phyloP scores from a whole-genome alignment of 495 filamentous ascomycete species.

The Neurospora sp. region DNA sequence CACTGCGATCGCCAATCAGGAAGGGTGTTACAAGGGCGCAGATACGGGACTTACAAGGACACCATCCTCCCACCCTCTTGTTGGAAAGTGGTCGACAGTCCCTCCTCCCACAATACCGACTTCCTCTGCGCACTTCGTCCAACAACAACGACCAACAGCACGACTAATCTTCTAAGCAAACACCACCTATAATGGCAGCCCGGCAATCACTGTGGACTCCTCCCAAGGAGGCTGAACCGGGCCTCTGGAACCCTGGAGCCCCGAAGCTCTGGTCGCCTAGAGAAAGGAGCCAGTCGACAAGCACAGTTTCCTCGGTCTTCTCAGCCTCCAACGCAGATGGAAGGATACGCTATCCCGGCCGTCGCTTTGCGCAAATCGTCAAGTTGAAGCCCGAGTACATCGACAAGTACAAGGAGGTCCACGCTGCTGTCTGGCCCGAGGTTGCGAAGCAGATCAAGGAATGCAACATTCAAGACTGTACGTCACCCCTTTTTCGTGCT shows the following conservation, averaged over 20 bases:
- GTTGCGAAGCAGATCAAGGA: conserved; percentile 62
- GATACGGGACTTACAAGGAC: background rate
- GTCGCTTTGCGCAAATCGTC: conserved; percentile 57
- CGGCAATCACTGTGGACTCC: background rate
- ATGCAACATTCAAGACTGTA: conserved; percentile 65
- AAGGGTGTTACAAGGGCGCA: background rate
- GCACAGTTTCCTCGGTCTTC: background rate
- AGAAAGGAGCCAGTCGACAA: background rate
- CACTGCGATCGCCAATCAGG: background rate
- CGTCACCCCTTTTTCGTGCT: conserved; percentile 5
- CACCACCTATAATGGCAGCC: background rate
- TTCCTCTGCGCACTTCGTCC: background rate
- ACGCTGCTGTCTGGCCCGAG: conserved; percentile 64
- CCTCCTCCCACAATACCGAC: background rate
- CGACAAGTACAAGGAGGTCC: conserved; percentile 59
- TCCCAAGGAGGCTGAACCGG: background rate
- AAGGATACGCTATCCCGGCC: conserved; percentile 23
- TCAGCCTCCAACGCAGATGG: background rate
- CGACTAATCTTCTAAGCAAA: background rate
- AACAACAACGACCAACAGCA: background rate
- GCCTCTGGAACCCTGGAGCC: background rate
- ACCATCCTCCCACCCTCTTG: background rate
- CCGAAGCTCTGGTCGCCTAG: background rate
- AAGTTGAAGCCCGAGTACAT: conserved; percentile 56
- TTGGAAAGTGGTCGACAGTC: background rate